A percentile compares a stretch with the other conserved stretches of the same genome.
Evolutionary conservation across 441 rosid genomes (phyloP).

Genomic region (Adansonia madagascariensis): DNA sequence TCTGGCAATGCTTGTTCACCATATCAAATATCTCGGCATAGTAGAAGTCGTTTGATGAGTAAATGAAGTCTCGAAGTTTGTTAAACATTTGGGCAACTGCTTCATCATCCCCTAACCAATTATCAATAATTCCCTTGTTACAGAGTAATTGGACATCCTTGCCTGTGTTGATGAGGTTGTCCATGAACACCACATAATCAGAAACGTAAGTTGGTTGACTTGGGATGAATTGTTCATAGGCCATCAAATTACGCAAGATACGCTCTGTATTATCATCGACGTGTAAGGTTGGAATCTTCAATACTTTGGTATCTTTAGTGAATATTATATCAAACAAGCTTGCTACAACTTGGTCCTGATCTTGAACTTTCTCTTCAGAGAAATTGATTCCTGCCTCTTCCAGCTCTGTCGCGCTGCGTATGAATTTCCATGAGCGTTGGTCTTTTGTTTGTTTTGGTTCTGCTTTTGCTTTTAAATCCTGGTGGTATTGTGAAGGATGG

Average conservation of each 20-base stretch:
- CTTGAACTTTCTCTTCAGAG: no score
- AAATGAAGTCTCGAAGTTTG: background rate
- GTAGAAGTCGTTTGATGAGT: background rate
- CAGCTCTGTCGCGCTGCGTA: no score
- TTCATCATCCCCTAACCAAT: background rate
- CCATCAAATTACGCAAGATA: background rate
- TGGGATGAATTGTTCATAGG: background rate
- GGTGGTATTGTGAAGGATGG: no score
- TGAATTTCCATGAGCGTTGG: no score
- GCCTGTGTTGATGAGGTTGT: background rate
- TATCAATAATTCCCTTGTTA: background rate
- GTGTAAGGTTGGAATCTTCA: background rate
- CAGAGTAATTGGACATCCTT: background rate
- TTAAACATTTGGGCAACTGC: background rate
- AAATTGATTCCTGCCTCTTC: no score
- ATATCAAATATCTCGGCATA: background rate
- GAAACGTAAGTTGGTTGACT: background rate
- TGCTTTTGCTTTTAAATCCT: no score
- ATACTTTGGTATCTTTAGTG: background rate
- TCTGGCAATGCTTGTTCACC: background rate
- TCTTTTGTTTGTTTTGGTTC: no score
- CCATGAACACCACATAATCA: background rate
- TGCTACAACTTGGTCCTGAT: no score
- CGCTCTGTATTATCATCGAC: background rate
- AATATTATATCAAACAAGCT: background rate